Conservation (phyloP, 495 filamentous ascomycete genomes). For the Aspergillus sparsus region DNA sequence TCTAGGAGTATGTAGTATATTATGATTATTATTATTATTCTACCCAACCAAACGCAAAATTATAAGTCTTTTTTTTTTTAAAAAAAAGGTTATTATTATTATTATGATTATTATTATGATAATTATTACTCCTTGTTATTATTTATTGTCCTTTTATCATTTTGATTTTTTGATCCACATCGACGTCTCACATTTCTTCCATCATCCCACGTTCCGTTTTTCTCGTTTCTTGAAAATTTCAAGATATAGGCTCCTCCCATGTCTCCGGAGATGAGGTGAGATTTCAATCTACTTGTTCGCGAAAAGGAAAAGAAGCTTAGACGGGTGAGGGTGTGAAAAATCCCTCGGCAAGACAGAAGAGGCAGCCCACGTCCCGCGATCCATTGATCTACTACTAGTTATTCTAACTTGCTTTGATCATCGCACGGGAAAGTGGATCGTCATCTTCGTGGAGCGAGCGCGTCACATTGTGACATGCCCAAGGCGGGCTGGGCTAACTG, state of each 20-base stretch:
- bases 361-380: background rate
- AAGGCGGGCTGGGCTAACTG: conserved; percentile 11
- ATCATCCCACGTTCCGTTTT: conserved; percentile 7
- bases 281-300: background rate
- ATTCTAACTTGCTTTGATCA: conserved; percentile 8
- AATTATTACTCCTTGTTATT: background rate
- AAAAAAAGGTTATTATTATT: background rate
- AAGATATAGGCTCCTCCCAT: background rate
- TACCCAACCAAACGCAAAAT: too few species aligned
- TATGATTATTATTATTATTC: too few species aligned
- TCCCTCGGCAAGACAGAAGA: background rate
- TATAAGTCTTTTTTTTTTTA: conserved; percentile 3
- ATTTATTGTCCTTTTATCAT: conserved; percentile 3
- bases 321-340: background rate
- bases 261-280: conserved; percentile 11
- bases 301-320: background rate
- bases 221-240: background rate
- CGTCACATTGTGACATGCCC: conserved; percentile 19
- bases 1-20: too few species aligned
- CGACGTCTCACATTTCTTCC: conserved; percentile 15
- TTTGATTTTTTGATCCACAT: conserved; percentile 11
- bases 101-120: background rate
- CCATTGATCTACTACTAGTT: conserved; percentile 3
- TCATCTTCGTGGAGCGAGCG: conserved; percentile 13
- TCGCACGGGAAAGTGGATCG: conserved; percentile 20